Evolutionary conservation across 164 flowering plant genomes (phyloP).

Genomic region (Magnolia sinica): DNA sequence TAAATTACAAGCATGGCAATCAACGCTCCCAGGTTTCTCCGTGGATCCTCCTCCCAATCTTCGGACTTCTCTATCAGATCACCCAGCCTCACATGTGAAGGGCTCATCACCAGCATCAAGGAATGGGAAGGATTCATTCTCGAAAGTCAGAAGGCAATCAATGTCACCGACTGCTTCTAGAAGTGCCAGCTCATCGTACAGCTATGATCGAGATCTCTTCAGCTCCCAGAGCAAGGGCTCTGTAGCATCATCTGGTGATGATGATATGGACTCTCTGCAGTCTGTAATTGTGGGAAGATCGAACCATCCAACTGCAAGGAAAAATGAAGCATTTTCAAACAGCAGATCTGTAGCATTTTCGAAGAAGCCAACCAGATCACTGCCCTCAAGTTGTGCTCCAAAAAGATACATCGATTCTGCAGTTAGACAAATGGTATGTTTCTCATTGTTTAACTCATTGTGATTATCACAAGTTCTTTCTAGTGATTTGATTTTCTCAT

Average conservation of each 20-base stretch:
- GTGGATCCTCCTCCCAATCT: conserved; percentile 92
- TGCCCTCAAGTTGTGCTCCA: conserved; percentile 72
- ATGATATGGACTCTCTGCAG: conserved; percentile 74
- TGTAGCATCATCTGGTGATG: conserved; percentile 84
- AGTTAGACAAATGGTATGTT: conserved; percentile 74
- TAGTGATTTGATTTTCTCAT: too few relatives aligned
- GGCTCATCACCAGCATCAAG: conserved; percentile 96
- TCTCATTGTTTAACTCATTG: background rate
- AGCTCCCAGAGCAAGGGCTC: conserved; percentile 85
- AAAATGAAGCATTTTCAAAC: conserved; percentile 41
- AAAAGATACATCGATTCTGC: conserved; percentile 81
- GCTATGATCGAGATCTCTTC: conserved; percentile 67
- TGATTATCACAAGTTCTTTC: too few relatives aligned
- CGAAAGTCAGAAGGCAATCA: conserved; percentile 59
- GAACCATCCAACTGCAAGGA: conserved; percentile 35
- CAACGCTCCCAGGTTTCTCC: conserved; percentile 89
- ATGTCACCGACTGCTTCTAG: conserved; percentile 90
- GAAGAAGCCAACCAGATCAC: conserved; percentile 49
- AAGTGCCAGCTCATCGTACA: conserved; percentile 68
- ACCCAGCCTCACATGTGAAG: conserved; percentile 80
- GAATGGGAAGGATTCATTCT: conserved; percentile 50
- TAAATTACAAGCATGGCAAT: conserved; percentile 78
- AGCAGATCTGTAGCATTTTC: conserved; percentile 43
- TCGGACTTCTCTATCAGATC: conserved; percentile 85
- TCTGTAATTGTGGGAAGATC: conserved; percentile 47